Evolutionary conservation across 352 stramenopile genomes (phyloP), one percentile per base, ranked within the genome.

Genomic region (Globisporangium echinulatum): DNA sequence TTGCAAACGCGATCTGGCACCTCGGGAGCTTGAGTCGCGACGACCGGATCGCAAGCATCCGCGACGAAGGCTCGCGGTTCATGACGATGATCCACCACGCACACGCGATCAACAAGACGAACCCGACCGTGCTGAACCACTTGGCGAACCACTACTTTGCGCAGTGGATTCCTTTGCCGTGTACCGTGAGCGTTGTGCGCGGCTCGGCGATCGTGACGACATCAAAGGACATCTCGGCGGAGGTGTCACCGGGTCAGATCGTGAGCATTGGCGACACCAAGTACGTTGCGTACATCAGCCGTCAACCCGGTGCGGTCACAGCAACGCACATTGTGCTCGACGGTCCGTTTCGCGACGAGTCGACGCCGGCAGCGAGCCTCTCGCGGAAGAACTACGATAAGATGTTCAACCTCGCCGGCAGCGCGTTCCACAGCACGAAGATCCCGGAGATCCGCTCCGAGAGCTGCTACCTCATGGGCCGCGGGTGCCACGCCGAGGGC

Each of bases 131-230:
- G 17, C 77, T 98, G 50, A 99, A 99, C 75, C 96, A 99, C 71
- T 73, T 99, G 57, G 96, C 96, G 9, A 98, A 99, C 82, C 95
- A 99, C 74, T 99, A 98, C 69, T 99, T 99, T 72, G 96, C 90
- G 57, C 97, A 98, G 63, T 99, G 94, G 95, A 96, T 96, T 8
- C 92, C 89, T 0, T 66, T 98, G 36, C 75, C 90, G 7, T 96
- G 92, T 48, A 92, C 83, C 0, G 86, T 93, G 33, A 75, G 84
- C 44, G 87, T 97, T 5, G 75, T 94, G 62, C 74, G 84, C 54
- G 90, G 91, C 60, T 97, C 85, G 2, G 67, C 74, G n/a, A 68
- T 97, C 36, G 74, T 98, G 0, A 71, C 77, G 7, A 94, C 85
- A 37, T 91, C 83, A 6, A 94, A 92, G 69, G 89, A 96, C 52